Base-by-base conservation (phyloP, 1,139 yeast species). In the Geotrichum armillariae region DNA sequence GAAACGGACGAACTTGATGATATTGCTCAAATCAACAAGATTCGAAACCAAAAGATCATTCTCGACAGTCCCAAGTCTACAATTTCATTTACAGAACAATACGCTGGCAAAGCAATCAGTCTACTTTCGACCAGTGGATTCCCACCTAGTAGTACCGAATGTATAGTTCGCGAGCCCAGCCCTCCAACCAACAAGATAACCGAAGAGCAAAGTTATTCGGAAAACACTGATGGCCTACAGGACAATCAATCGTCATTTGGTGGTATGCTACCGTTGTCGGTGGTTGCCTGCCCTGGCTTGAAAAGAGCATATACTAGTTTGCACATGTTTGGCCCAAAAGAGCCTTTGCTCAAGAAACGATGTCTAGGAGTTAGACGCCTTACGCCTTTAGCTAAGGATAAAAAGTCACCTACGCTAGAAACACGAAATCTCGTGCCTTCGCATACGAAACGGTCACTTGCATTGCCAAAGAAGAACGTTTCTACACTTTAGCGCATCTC, bases 1-100 rank as follows among this genome's bases (percentile, higher is more conserved):
- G 44, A 40, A 16, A 47, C 44, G 12, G 45, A 47, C 16, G n/a
- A n/a, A n/a, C 2, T 29, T 16, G 50, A 44, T 6, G 35, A 27
- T 14, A 44, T 35, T 36, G 47, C 41, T n/a, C 45, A 32, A 22
- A 18, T 41, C 31, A 41, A 41, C 38, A 41, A 18, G 14, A 12
- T 32, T n/a, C 45, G 29, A 9, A 41, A 41, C 31, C 37, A 41
- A 14, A 32, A 33, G 29, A 32, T 41, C 18, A 22, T 22, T 22
- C n/a, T 32, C 14, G 45, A 41, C 9, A 14, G 17, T n/a, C 20
- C 45, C 4, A 20, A 9, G 12, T 9, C 37, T 16, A n/a, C 38
- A 8, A 41, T 41, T 33, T 41, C 45, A n/a, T 9, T 41, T 21
- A 41, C 45, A 20, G 45, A 41, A 9, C 31, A 41, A 9, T 17